Conservation (phyloP, 169 alveolate species). For the Babesia ovata region DNA sequence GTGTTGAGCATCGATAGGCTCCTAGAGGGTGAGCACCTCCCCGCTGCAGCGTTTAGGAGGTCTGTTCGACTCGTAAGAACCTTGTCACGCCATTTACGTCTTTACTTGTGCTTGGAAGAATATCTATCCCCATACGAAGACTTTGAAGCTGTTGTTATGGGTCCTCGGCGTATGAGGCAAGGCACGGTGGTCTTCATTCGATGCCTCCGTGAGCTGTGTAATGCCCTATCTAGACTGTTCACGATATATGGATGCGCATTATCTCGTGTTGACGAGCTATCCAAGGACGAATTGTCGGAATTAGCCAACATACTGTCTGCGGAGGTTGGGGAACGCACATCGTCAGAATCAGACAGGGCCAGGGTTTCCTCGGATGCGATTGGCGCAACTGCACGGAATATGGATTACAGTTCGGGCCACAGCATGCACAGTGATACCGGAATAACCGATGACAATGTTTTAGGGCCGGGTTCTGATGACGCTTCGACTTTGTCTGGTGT, state of each 20-base stretch:
- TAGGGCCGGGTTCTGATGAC: background rate
- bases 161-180: background rate
- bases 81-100: conserved; percentile 16
- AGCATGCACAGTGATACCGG: background rate
- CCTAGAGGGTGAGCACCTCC: background rate
- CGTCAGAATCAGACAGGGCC: no score
- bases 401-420: background rate
- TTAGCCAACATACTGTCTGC: background rate
- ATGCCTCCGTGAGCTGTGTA: conserved; percentile 21
- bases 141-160: no score
- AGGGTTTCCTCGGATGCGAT: background rate
- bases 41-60: background rate
- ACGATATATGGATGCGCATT: background rate
- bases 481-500: background rate
- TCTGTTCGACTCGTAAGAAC: background rate
- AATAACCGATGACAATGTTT: background rate
- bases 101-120: conserved; percentile 60
- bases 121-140: conserved; percentile 36
- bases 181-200: conserved; percentile 13
- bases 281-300: background rate
- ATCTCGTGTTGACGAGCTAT: background rate
- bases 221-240: conserved; percentile 11
- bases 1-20: background rate
- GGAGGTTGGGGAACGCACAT: background rate
- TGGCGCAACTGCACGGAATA: background rate